phyloP scores from a whole-genome alignment of 2,329 filamentous ascomycete genomes.

The Fusarium goolgardi region DNA sequence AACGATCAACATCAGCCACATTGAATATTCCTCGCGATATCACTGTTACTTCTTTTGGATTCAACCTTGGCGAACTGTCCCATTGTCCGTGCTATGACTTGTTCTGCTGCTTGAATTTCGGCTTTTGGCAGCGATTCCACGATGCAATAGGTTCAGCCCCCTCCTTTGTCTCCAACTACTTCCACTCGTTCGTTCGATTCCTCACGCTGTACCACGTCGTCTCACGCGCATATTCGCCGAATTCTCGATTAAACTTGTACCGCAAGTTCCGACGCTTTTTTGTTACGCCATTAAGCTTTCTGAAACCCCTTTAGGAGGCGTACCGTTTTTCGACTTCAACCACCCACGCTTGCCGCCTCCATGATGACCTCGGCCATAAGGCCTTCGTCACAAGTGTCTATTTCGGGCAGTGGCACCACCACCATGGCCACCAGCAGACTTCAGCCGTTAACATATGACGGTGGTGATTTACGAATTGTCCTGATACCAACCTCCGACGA shows the following conservation, averaged over 20 bases:
- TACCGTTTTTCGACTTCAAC: constrained; percentile 29
- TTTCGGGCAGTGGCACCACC: constrained; percentile 42
- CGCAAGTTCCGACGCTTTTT: constrained; percentile 1
- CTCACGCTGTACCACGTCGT: constrained; percentile 30
- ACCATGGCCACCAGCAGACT: constrained; percentile 49
- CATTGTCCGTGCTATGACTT: constrained; percentile 41
- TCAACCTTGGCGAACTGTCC: constrained; percentile 8
- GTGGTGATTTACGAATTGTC: constrained; percentile 48
- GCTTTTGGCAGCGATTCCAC: constrained; percentile 41
- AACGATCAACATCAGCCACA: constrained; percentile 1
- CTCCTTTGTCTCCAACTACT: constrained; percentile 41
- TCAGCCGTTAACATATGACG: constrained; percentile 47
- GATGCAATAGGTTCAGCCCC: constrained; percentile 44
- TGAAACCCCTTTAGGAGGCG: constrained; percentile 27
- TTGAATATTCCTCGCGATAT: constrained; percentile 11
- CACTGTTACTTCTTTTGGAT: constrained; percentile 2
- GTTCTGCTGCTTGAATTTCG: constrained; percentile 37
- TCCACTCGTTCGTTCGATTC: constrained; percentile 40
- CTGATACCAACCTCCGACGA: constrained; percentile 46
- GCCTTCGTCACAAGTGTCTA: constrained; percentile 43
- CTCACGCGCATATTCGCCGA: constrained; percentile 29
- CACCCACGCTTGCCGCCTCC: constrained; percentile 19
- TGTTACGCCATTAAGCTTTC: constrained; percentile 17
- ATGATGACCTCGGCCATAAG: constrained; percentile 43
- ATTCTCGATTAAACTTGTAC: constrained; percentile 20